Evolutionary conservation across 2,329 filamentous ascomycete species (phyloP), one percentile per base, ranked within the genome.

Genomic region (Akanthomyces lecanii): DNA sequence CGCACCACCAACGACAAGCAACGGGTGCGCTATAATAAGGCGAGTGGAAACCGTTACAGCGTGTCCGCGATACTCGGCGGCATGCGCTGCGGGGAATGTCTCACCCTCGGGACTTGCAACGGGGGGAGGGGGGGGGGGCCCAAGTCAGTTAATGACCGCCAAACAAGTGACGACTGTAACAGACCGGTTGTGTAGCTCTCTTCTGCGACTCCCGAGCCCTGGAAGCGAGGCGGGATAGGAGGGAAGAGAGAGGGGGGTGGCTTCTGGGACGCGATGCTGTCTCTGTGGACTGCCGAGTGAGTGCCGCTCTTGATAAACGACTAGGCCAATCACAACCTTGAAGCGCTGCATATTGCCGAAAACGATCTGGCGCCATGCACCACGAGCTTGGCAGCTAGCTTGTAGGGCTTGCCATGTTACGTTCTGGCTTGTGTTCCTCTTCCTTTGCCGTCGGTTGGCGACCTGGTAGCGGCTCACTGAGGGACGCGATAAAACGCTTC

Each of bases 41-140:
- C 5, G 3, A 25, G 23, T 21, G 55, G 55, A 40, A 40, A 50
- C 57, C 47, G 57, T 52, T 8, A n/a, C 38, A 25, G 45, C 23
- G 54, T 30, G 25, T 12, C 18, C 21, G 36, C 36, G 51, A 54
- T 42, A 8, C 28, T 36, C 44, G 55, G 56, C 33, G 44, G 55
- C 55, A 40, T 50, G 55, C 30, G n/a, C 30, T 40, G 45, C 23
- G 30, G 57, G 38, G 57, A 23, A 12, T 60, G 57, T 60, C 57
- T 60, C 57, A 60, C 28, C 28, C 36, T 52, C 57, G 48, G 48
- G 57, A 60, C 57, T 60, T 60, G 47, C 47, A 40, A 36, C 42
- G 23, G 56, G 12, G 36, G 36, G 28, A 7, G 18, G 28, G 28
- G 28, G 28, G 28, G 28, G 28, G 28, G 28, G 21, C 21, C 21